A percentile compares a stretch with the other conserved stretches of the same genome.
phyloP scores from a whole-genome alignment of 345 rosid species.

The Camelina neglecta region DNA sequence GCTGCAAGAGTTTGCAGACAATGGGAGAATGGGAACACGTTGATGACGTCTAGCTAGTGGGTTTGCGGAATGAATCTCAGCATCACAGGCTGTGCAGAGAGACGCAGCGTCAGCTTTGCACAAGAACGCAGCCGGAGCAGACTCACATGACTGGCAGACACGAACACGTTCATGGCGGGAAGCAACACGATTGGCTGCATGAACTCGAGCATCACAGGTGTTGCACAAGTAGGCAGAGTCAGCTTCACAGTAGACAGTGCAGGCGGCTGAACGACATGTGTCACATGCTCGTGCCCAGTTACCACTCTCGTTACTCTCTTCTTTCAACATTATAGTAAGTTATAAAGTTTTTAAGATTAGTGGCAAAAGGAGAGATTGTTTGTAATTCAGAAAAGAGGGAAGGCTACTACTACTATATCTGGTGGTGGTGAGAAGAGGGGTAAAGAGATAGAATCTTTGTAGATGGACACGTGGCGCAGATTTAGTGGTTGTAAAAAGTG shows the following conservation, averaged over 20 bases:
- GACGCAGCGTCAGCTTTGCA: slow-evolving; percentile 96
- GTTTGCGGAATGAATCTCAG: slow-evolving; percentile 91
- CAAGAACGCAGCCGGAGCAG: slow-evolving; percentile 81
- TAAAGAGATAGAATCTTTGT: slow-evolving; percentile 50
- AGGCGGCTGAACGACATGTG: slow-evolving; percentile 73
- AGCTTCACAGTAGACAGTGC: slow-evolving; percentile 82
- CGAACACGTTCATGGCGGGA: slow-evolving; percentile 88
- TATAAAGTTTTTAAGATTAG: background rate
- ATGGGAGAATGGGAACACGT: slow-evolving; percentile 73
- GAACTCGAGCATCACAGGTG: slow-evolving; percentile 69
- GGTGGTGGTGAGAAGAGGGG: slow-evolving; percentile 34
- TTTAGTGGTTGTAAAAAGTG: slow-evolving; percentile 53
- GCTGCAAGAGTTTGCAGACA: slow-evolving; percentile 48
- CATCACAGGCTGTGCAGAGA: slow-evolving; percentile 77
- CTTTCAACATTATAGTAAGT: slow-evolving; percentile 56
- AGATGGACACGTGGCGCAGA: slow-evolving; percentile 49
- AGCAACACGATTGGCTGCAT: slow-evolving; percentile 78
- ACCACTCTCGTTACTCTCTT: slow-evolving; percentile 48
- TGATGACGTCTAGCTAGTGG: slow-evolving; percentile 91
- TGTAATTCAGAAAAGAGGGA: slow-evolving; percentile 25
- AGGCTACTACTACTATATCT: slow-evolving; percentile 33
- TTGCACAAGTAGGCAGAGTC: slow-evolving; percentile 79
- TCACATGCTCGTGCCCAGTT: slow-evolving; percentile 75
- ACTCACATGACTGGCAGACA: slow-evolving; percentile 83
- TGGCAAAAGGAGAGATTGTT: slow-evolving; percentile 1